Conservation (phyloP, 805 yeast species). For the Wickerhamiella azyma region DNA sequence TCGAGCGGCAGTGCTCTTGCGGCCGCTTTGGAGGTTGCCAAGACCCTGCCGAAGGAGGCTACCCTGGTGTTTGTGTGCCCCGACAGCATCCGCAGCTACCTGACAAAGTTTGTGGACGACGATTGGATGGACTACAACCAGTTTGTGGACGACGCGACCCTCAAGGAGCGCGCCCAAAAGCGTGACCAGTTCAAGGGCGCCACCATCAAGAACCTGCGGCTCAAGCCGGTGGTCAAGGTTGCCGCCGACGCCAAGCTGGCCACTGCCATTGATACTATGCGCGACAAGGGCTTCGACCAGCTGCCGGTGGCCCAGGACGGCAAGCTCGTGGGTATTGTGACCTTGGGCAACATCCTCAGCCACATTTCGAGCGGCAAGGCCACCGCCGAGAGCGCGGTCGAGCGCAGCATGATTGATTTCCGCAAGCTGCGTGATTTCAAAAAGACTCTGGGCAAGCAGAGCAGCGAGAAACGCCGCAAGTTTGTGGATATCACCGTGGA, state of each 20-base stretch:
- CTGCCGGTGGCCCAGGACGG: constrained; percentile 60
- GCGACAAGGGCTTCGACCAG: constrained; percentile 71
- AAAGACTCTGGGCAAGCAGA: constrained; percentile 35
- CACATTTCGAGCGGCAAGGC: constrained; percentile 48
- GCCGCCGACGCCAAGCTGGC: constrained; percentile 43
- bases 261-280: constrained; percentile 54
- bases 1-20: constrained; percentile 74
- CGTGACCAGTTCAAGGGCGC: constrained; percentile 34
- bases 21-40: constrained; percentile 58
- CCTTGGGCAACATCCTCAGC: constrained; percentile 59
- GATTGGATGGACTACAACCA: constrained; percentile 80
- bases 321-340: constrained; percentile 59
- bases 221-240: constrained; percentile 72
- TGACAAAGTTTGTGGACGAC: constrained; percentile 78
- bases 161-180: constrained; percentile 27
- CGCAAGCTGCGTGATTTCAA: constrained; percentile 43
- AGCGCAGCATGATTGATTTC: constrained; percentile 57
- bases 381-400: constrained; percentile 41
- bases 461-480: constrained; percentile 36
- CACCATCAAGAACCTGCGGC: constrained; percentile 52
- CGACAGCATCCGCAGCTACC: constrained; percentile 73
- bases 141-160: constrained; percentile 43
- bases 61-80: constrained; percentile 72
- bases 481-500: constrained; percentile 52
- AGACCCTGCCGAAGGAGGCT: constrained; percentile 58